Percentiles rank a stretch among this genome's conserved stretches.
phyloP scores from a whole-genome alignment of 2,329 filamentous ascomycete genomes.

The Phialocephala subalpina region DNA sequence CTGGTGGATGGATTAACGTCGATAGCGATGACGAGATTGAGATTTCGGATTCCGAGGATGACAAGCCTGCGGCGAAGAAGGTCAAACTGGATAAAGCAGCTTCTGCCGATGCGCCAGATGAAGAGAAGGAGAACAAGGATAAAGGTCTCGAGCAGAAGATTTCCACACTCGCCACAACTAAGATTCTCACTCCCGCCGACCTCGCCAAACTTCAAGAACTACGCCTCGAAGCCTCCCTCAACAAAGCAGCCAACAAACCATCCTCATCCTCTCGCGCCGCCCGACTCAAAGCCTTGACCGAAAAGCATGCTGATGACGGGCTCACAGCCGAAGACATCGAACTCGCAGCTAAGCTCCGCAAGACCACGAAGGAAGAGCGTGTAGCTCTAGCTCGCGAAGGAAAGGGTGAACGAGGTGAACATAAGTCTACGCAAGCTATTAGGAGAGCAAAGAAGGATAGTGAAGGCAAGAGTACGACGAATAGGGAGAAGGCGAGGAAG shows the following conservation, averaged over 20 bases:
- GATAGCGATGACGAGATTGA: slow-evolving; percentile 82
- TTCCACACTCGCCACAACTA: slow-evolving; percentile 86
- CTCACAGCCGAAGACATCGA: slow-evolving; percentile 93
- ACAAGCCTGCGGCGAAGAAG: slow-evolving; percentile 72
- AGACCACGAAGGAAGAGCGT: slow-evolving; percentile 89
- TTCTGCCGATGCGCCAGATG: slow-evolving; percentile 45
- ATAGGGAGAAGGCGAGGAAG: slow-evolving; percentile 93
- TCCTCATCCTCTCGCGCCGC: slow-evolving; percentile 45
- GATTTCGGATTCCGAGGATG: slow-evolving; percentile 78
- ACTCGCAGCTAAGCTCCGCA: slow-evolving; percentile 81
- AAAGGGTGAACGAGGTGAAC: slow-evolving; percentile 78
- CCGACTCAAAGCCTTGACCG: slow-evolving; percentile 49
- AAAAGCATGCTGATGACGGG: slow-evolving; percentile 83
- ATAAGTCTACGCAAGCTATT: slow-evolving; percentile 86
- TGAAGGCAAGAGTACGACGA: slow-evolving; percentile 94
- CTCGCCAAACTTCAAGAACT: slow-evolving; percentile 94
- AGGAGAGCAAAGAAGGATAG: slow-evolving; percentile 86
- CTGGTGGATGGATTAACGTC: slow-evolving; percentile 93
- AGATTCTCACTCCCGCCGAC: slow-evolving; percentile 94
- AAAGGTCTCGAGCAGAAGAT: slow-evolving; percentile 52
- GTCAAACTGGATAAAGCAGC: slow-evolving; percentile 56
- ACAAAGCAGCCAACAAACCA: slow-evolving; percentile 63
- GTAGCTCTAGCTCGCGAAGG: slow-evolving; percentile 84
- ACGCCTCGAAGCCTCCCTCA: slow-evolving; percentile 75
- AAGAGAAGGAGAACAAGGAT: slow-evolving; percentile 54